phyloP scores from a whole-genome alignment of 129 eudicot species.

The Tanacetum coccineum region DNA sequence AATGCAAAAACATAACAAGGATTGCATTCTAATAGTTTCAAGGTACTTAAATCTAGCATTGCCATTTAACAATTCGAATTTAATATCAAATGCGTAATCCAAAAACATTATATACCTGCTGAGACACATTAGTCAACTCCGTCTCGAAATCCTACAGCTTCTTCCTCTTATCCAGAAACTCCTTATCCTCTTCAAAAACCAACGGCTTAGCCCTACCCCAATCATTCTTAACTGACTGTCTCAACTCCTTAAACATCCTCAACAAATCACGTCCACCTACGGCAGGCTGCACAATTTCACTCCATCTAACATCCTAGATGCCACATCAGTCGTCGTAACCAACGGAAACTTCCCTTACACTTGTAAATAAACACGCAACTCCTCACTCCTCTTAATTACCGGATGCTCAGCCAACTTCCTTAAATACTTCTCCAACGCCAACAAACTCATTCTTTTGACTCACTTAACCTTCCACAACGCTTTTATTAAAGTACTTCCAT shows the following conservation, averaged over 20 bases:
- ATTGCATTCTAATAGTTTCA: background rate
- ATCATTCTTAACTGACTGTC: constrained; percentile 77
- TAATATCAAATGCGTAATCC: background rate
- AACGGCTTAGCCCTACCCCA: constrained; percentile 72
- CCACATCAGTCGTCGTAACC: constrained; percentile 55
- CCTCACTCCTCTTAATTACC: constrained; percentile 72
- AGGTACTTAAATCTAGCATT: background rate
- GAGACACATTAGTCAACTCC: constrained; percentile 67
- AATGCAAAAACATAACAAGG: too few relatives aligned
- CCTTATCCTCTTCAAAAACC: constrained; percentile 81
- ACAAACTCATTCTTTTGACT: constrained; percentile 84
- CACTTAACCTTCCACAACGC: constrained; percentile 84
- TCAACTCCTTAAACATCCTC: constrained; percentile 89
- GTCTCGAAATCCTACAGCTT: constrained; percentile 73
- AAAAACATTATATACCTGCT: constrained; percentile 49
- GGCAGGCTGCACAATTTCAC: constrained; percentile 62
- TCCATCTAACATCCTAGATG: constrained; percentile 72
- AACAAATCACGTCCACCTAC: constrained; percentile 87
- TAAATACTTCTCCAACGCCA: constrained; percentile 72
- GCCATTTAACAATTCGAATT: background rate
- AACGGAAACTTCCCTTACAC: constrained; percentile 60
- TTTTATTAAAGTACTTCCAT: too few relatives aligned
- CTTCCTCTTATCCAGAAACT: constrained; percentile 68
- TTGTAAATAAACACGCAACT: constrained; percentile 71
- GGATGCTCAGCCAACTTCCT: constrained; percentile 71